These are phyloP conservation scores for Beauveria medogensis DNA, from an alignment of 2,329 filamentous ascomycete genomes.

Conservation along the genomic window DNA sequence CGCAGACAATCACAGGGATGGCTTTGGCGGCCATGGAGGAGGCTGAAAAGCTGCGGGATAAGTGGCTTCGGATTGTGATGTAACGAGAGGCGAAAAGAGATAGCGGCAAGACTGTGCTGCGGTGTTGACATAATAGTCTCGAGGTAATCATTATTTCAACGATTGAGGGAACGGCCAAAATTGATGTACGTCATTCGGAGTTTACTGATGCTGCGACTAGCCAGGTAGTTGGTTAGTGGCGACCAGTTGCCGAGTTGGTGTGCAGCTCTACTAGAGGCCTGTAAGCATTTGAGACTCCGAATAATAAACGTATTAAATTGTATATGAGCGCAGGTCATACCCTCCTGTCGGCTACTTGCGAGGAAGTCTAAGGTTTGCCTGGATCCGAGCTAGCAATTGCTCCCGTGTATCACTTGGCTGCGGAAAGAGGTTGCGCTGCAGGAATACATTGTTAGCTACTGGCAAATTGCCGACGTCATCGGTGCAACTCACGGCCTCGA, in stretches of 20 bases:
- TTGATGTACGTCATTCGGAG: background rate
- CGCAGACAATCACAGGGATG: conserved; percentile 10
- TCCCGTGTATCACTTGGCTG: conserved; percentile 35
- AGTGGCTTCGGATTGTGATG: background rate
- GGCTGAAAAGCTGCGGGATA: background rate
- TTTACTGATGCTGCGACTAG: background rate
- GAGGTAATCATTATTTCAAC: background rate
- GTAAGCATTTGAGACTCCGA: too few relatives aligned
- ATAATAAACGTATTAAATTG: background rate
- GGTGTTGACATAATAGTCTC: background rate
- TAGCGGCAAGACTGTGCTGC: background rate
- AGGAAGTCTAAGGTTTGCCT: conserved; percentile 38
- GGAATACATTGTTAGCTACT: background rate
- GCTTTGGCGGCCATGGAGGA: conserved; percentile 1
- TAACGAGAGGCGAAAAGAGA: too few relatives aligned
- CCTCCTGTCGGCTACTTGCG: conserved; percentile 18
- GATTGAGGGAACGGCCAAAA: background rate
- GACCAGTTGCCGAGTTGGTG: background rate
- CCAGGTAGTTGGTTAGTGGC: background rate
- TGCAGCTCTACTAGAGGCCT: too few relatives aligned
- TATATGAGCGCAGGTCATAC: background rate
- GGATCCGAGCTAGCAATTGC: conserved; percentile 37
- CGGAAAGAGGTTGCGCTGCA: conserved; percentile 39
- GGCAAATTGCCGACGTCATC: too few relatives aligned
- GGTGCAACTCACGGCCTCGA: conserved; percentile 59